These are phyloP conservation scores for Pseudogymnoascus sp. DNA, from an alignment of 2,329 filamentous ascomycete genomes.

Conservation along the genomic window DNA sequence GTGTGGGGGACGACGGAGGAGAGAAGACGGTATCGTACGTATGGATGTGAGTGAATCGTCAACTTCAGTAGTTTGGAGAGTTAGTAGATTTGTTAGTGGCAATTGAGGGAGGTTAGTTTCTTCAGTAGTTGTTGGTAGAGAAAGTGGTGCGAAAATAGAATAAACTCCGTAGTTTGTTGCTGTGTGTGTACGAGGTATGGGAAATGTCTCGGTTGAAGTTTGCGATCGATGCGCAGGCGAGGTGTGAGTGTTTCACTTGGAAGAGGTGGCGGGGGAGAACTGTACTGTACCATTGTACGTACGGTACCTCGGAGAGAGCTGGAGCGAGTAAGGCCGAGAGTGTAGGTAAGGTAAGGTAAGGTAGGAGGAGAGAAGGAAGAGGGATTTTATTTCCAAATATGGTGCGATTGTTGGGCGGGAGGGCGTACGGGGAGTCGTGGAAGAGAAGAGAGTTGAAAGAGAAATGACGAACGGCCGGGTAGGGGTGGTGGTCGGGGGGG, in stretches of 20 bases:
- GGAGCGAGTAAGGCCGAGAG: neutral
- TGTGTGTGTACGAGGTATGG: neutral
- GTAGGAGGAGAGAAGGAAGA: no score
- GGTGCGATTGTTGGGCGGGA: no score
- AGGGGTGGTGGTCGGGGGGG: no score
- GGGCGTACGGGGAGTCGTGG: no score
- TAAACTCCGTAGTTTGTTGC: neutral
- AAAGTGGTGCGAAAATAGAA: neutral
- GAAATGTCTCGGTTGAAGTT: neutral
- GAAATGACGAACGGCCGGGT: no score
- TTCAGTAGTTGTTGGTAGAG: neutral
- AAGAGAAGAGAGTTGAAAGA: no score
- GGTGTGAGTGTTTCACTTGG: neutral
- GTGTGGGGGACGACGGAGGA: neutral
- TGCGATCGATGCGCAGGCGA: neutral
- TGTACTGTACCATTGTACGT: neutral
- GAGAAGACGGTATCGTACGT: neutral
- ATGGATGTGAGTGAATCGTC: neutral
- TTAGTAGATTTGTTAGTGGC: neutral
- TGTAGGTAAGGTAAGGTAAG: no score
- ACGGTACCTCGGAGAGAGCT: neutral
- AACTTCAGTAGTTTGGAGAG: neutral
- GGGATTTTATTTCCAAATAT: no score
- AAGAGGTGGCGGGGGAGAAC: neutral
- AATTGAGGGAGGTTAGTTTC: neutral